Conservation (phyloP, 257 asterid genomes). For the Rubia yunnanensis region DNA sequence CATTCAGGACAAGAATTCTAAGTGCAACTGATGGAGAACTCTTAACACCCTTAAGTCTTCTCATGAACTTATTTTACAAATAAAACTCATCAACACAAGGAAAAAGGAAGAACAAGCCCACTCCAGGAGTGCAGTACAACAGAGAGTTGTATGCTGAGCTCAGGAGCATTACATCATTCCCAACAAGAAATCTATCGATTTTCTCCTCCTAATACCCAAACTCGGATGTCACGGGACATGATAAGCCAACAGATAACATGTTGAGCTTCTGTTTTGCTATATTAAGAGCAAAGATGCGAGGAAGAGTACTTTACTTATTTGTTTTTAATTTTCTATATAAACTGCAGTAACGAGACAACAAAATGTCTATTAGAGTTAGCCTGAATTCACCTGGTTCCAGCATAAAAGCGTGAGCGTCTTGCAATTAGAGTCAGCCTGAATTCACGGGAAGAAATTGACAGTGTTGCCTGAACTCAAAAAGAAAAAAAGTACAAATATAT, state of each 20-base stretch:
- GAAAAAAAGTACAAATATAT: slow-evolving; percentile 16
- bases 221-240: too few relatives aligned
- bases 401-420: slow-evolving; percentile 93
- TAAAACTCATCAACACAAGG: not conserved
- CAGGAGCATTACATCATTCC: too few relatives aligned
- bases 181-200: too few relatives aligned
- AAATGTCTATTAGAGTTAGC: not conserved
- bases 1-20: not conserved
- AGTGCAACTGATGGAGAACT: not conserved
- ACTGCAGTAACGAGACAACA: not conserved
- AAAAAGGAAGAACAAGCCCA: not conserved
- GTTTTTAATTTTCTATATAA: not conserved
- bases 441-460: slow-evolving; percentile 68
- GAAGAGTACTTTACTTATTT: too few relatives aligned
- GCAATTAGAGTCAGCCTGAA: slow-evolving; percentile 69
- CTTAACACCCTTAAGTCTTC: not conserved
- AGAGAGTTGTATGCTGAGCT: not conserved
- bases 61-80: too few relatives aligned
- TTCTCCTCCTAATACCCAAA: too few relatives aligned
- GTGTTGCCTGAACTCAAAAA: slow-evolving; percentile 50
- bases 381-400: slow-evolving; percentile 73
- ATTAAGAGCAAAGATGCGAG: not conserved
- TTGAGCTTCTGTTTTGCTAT: not conserved
- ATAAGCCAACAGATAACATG: too few relatives aligned
- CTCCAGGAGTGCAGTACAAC: not conserved